Percentiles rank a stretch among this genome's conserved stretches.
Conservation (phyloP, 805 yeast genomes). For the Yarrowia divulgata region DNA sequence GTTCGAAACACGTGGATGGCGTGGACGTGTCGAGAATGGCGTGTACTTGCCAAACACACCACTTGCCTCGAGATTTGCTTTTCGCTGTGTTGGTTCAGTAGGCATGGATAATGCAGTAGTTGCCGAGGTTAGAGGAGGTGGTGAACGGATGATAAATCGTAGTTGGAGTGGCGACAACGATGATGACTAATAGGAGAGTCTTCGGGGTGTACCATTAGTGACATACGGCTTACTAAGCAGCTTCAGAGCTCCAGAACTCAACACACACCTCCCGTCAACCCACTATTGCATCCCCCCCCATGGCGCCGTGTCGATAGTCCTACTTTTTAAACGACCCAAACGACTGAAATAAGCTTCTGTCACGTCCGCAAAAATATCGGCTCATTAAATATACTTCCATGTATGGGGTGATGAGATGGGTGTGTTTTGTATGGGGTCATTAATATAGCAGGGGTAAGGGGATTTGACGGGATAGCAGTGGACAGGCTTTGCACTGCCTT, state of each 20-base stretch:
- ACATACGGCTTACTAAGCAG: too few species aligned
- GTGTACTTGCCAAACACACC: not conserved
- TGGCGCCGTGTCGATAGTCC: not conserved
- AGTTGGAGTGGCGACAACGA: too few species aligned
- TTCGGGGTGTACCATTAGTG: too few species aligned
- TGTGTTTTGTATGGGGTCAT: not conserved
- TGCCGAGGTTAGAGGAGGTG: not conserved
- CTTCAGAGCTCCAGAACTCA: too few species aligned
- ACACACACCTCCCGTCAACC: too few species aligned
- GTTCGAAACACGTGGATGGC: too few species aligned
- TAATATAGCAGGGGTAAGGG: not conserved
- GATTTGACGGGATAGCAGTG: not conserved
- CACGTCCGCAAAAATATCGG: slow-evolving; percentile 37
- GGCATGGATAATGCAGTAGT: slow-evolving; percentile 19
- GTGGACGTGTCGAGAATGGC: too few species aligned
- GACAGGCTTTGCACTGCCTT: not conserved
- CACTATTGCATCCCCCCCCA: too few species aligned
- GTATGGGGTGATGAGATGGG: slow-evolving; percentile 38
- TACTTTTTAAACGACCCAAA: slow-evolving; percentile 9
- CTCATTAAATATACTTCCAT: slow-evolving; percentile 26
- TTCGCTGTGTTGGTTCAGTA: not conserved
- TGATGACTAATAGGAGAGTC: too few species aligned
- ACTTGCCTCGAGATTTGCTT: slow-evolving; percentile 1
- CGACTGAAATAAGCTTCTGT: slow-evolving; percentile 6
- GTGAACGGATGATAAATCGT: not conserved